These are phyloP conservation scores for Phytopythium ostracodes DNA, from an alignment of 352 stramenopile genomes.

Conservation along the genomic window DNA sequence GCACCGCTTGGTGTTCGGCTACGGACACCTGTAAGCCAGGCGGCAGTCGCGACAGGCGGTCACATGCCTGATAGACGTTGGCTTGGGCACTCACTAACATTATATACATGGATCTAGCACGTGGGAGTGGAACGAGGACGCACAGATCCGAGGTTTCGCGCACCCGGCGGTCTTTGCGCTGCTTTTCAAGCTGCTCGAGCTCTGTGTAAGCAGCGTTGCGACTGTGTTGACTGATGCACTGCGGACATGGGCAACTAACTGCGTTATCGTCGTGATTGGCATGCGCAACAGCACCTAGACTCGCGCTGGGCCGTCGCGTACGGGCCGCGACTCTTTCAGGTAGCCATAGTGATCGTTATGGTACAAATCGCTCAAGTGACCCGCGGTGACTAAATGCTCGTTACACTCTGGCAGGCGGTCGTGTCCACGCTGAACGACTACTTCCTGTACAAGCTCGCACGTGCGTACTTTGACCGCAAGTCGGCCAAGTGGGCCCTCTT, in stretches of 20 bases:
- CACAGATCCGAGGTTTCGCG: conserved; percentile 68
- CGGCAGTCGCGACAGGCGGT: neutral
- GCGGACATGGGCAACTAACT: neutral
- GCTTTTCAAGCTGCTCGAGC: conserved; percentile 72
- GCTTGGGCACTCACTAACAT: neutral
- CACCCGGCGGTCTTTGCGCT: conserved; percentile 72
- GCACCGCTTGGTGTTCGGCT: conserved; percentile 83
- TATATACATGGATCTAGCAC: conserved; percentile 35
- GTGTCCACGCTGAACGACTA: conserved; percentile 68
- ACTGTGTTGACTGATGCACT: neutral
- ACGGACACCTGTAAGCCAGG: conserved; percentile 66
- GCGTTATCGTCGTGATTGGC: neutral
- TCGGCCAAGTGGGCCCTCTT: conserved; percentile 68
- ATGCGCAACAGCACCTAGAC: conserved; percentile 52
- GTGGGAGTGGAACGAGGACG: conserved; percentile 82
- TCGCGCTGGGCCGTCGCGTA: conserved; percentile 83
- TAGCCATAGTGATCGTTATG: conserved; percentile 3
- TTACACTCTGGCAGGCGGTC: conserved; percentile 28
- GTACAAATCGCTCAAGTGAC: too few species aligned
- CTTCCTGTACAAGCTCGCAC: conserved; percentile 64
- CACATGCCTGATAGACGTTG: neutral
- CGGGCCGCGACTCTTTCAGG: conserved; percentile 65
- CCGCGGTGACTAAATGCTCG: neutral
- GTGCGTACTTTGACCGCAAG: conserved; percentile 59
- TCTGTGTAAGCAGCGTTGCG: conserved; percentile 32